Conservation (phyloP, 2,329 filamentous ascomycete species). For the Rutstroemia sp. region DNA sequence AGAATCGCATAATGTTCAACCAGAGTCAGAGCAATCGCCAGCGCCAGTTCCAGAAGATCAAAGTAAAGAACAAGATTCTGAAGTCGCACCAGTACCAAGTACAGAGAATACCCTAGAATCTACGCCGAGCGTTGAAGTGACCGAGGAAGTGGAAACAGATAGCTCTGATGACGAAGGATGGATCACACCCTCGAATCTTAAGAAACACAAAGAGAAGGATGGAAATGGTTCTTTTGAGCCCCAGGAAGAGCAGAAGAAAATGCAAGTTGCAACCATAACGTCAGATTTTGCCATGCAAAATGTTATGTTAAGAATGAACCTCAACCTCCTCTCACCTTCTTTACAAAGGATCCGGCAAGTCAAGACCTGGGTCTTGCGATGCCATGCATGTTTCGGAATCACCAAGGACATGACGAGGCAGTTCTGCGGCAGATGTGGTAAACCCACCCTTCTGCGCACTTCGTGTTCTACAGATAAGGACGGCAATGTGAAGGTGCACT, state of each 20-base stretch:
- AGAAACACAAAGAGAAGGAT: constrained; percentile 71
- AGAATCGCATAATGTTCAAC: too few species aligned
- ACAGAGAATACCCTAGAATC: neutral
- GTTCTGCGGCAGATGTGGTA: constrained; percentile 88
- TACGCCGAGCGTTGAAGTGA: constrained; percentile 17
- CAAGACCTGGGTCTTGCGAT: constrained; percentile 84
- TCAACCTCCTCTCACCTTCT: constrained; percentile 75
- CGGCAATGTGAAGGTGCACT: constrained; percentile 75
- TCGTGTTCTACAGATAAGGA: constrained; percentile 76
- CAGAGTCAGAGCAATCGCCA: too few species aligned
- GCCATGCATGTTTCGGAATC: constrained; percentile 85
- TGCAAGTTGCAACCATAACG: constrained; percentile 87
- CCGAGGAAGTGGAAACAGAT: constrained; percentile 23
- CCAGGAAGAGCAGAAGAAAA: constrained; percentile 50
- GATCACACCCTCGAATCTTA: constrained; percentile 92
- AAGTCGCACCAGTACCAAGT: neutral
- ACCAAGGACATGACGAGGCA: constrained; percentile 80
- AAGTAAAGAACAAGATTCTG: neutral
- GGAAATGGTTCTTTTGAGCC: constrained; percentile 39
- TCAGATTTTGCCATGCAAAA: constrained; percentile 98
- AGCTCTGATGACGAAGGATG: constrained; percentile 64
- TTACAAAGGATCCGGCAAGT: constrained; percentile 76
- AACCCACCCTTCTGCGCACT: constrained; percentile 76
- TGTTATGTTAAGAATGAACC: constrained; percentile 87
- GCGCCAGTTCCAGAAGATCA: neutral